A percentile compares a stretch with the other conserved stretches of the same genome.
phyloP scores from a whole-genome alignment of 1,284 basidiomycete species.

The Volvariella surrecta region DNA sequence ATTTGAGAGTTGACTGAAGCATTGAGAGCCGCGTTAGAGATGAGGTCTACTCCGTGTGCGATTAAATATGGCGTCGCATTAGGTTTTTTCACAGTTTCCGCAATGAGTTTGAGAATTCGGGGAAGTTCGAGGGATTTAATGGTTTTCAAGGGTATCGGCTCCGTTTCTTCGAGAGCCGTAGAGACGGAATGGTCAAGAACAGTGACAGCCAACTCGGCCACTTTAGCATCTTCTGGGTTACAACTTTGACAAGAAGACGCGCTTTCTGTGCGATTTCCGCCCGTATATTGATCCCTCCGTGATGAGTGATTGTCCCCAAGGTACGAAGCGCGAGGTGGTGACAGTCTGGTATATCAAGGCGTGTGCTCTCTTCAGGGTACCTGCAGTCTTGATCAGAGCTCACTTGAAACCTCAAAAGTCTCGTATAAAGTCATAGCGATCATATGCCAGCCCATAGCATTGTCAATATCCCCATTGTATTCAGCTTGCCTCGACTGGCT shows the following conservation, averaged over 20 bases:
- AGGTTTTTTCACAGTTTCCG: conserved; percentile 36
- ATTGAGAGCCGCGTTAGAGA: conserved; percentile 34
- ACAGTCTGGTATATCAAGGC: conserved; percentile 34
- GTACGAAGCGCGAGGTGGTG: conserved; percentile 46
- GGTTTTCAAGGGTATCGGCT: conserved; percentile 23
- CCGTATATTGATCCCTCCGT: conserved; percentile 43
- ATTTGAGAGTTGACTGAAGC: conserved; percentile 34
- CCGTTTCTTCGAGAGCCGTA: conserved; percentile 32
- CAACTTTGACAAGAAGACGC: conserved; percentile 30
- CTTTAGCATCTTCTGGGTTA: conserved; percentile 37
- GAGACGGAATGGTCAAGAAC: conserved; percentile 45
- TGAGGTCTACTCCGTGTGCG: conserved; percentile 40
- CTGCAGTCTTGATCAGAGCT: too few relatives aligned
- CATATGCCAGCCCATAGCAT: conserved; percentile 38
- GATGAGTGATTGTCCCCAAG: conserved; percentile 50
- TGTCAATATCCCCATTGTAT: conserved; percentile 34
- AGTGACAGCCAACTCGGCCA: conserved; percentile 42
- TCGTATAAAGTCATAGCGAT: conserved; percentile 40
- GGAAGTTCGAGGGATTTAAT: conserved; percentile 36
- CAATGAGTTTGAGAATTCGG: conserved; percentile 31
- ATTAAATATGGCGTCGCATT: conserved; percentile 33
- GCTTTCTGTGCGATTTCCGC: conserved; percentile 40
- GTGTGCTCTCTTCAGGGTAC: conserved; percentile 55
- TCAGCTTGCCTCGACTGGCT: conserved; percentile 9
- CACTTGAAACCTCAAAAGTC: conserved; percentile 45